Conservation (phyloP, 2,329 filamentous ascomycete genomes). For the Truncatella angustata region DNA sequence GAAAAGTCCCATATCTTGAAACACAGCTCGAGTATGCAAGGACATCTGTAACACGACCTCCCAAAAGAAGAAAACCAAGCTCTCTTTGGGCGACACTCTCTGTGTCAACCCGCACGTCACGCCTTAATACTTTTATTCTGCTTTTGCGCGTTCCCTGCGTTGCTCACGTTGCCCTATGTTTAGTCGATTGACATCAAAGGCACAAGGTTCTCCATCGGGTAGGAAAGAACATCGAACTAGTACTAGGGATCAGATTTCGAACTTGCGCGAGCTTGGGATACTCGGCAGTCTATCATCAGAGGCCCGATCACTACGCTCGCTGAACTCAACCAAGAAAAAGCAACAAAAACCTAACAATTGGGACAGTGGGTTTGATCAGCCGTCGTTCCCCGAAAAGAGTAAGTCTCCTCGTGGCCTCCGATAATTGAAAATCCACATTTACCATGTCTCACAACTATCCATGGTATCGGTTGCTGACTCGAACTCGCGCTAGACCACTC, state of each 20-base stretch:
- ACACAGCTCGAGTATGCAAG: slow-evolving; percentile 6
- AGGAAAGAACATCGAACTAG: slow-evolving; percentile 35
- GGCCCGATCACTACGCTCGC: slow-evolving; percentile 28
- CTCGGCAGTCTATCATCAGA: slow-evolving; percentile 44
- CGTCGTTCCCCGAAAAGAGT: slow-evolving; percentile 42
- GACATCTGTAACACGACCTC: slow-evolving; percentile 7
- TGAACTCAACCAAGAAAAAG: slow-evolving; percentile 12
- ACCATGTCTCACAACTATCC: slow-evolving; percentile 9
- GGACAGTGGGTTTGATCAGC: slow-evolving; percentile 23
- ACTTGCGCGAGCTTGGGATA: slow-evolving; percentile 36
- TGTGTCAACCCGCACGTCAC: too few species aligned
- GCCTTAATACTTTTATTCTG: too few species aligned
- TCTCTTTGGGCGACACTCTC: neutral
- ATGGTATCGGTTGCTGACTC: slow-evolving; percentile 22
- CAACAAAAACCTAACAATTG: slow-evolving; percentile 19
- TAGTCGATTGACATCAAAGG: slow-evolving; percentile 40
- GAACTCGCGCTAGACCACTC: slow-evolving; percentile 32
- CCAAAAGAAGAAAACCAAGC: slow-evolving; percentile 2
- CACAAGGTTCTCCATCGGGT: slow-evolving; percentile 28
- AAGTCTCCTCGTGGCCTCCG: slow-evolving; percentile 17
- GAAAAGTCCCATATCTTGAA: slow-evolving; percentile 3
- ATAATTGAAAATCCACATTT: neutral
- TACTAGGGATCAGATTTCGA: slow-evolving; percentile 33
- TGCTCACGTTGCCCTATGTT: slow-evolving; percentile 35
- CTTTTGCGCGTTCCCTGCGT: slow-evolving; percentile 12